Base-by-base conservation (phyloP, 805 yeast genomes). In the Hanseniaspora vineae region DNA sequence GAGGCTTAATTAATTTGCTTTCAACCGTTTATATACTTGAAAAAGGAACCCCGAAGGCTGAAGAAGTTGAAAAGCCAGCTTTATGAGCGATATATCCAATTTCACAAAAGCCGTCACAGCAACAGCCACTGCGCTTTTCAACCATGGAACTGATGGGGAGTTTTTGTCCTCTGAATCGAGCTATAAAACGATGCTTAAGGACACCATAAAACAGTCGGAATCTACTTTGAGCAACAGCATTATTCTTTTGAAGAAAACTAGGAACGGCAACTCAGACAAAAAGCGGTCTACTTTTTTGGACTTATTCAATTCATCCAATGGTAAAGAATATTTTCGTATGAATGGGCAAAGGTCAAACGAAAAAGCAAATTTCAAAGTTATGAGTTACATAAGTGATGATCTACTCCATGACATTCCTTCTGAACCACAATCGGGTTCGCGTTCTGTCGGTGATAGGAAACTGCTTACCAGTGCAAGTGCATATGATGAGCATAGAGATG, bases 341-440 rank as follows among this genome's bases (percentile, higher is more conserved):
- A 67, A 53, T 29, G 58, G 60, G 48, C 56, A 58, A 15, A 51
- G 56, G 45, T 60, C 68, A 2, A 46, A 51, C 4, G 55, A 62
- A 18, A 72, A 69, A 51, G 64, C 70, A 17, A 69, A 71, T 11
- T 73, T 68, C 46, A 70, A 73, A 51, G 75, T 76, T 31, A 63
- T 77, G 47, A 68, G 75, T 31, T 65, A 71, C 45, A 66, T 82
- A n/a, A 74, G 84, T 15, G 84, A 79, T 53, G 84, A 80, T 35
- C 55, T 82, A 52, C 65, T 84, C 33, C 58, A 64, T 8, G 77
- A 79, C 45, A 62, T 80, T 15, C 84, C 85, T 1, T 60, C 58
- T 14, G 53, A 51, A 23, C 10, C 33, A 0, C 29, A 35, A 23
- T 23, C 29, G 29, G 29, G 29, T 4, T 23, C 29, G 29, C 29